These are phyloP conservation scores for Rubia tinctorum DNA, from an alignment of 305 asterid species.

Conservation along the genomic window DNA sequence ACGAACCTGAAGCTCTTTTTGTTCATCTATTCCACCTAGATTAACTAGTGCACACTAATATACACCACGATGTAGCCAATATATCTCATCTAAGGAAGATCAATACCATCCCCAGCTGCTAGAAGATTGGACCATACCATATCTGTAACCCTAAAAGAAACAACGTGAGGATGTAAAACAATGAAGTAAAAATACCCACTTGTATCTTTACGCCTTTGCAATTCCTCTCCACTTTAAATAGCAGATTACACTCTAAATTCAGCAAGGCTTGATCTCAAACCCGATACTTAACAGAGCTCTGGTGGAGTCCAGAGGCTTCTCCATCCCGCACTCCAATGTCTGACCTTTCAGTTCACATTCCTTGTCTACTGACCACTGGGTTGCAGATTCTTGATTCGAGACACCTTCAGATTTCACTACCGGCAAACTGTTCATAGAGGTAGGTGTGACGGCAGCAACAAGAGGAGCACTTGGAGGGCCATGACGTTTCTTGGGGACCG, in stretches of 20 bases:
- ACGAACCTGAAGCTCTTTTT: slow-evolving; percentile 7
- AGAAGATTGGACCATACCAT: slow-evolving; percentile 23
- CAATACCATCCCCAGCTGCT: slow-evolving; percentile 25
- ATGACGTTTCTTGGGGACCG: slow-evolving; percentile 63
- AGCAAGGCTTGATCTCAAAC: slow-evolving; percentile 77
- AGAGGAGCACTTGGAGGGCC: slow-evolving; percentile 41
- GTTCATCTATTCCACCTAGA: slow-evolving; percentile 16
- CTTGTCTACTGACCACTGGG: slow-evolving; percentile 60
- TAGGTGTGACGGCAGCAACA: slow-evolving; percentile 38
- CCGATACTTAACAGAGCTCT: slow-evolving; percentile 68
- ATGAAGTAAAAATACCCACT: slow-evolving; percentile 12
- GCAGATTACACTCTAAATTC: slow-evolving; percentile 20
- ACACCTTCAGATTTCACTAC: slow-evolving; percentile 24
- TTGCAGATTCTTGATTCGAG: slow-evolving; percentile 32
- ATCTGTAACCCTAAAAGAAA: slow-evolving; percentile 24
- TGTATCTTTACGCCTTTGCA: neutral
- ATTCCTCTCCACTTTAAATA: slow-evolving; percentile 1
- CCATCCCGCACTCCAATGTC: slow-evolving; percentile 37
- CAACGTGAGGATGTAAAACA: slow-evolving; percentile 8
- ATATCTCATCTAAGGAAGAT: slow-evolving; percentile 19
- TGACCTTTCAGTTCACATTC: slow-evolving; percentile 53
- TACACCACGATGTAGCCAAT: slow-evolving; percentile 30
- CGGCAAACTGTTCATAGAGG: slow-evolving; percentile 31
- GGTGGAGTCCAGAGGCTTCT: slow-evolving; percentile 43
- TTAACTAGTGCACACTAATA: slow-evolving; percentile 29